Evolutionary conservation across 306 rosid genomes (phyloP), one percentile per base, ranked within the genome.

Genomic region (Castanea sativa): DNA sequence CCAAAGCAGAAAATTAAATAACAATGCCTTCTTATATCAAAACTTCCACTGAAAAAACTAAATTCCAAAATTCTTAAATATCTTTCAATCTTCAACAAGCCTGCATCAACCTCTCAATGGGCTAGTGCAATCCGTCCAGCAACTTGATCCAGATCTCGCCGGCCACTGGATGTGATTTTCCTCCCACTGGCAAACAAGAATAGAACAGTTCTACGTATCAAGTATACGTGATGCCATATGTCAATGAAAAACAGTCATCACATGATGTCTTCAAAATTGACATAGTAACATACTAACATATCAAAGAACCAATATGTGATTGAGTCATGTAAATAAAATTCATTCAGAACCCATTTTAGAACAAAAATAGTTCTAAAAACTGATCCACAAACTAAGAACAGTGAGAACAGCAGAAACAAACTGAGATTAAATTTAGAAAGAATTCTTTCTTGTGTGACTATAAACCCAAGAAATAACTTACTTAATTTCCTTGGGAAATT

Each of bases 121-220:
- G 87, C 80, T 67, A 81, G 73, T 23, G 60, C 86, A 5, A 84
- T 84, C 33, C 90, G 45, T 16, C 90, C 90, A 45, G 90, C 90
- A 55, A 87, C 90, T 87, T 87, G 90, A 80, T 87, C 86, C 0
- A 87, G 88, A 76, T 87, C 88, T 30, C 86, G 79, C 63, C 68
- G 90, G 27, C 90, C 88, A 5, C 33, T 81, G n/a, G 90, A 76
- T 19, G 88, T 78, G 77, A 87, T 84, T 73, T 70, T 84, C 78
- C 90, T 75, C 38, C 89, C 87, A 57, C 89, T 86, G 80, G 6
- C 23, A 30, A 6, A 67, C 58, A 38, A 38, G 11, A 69, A 13
- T 5, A 72, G 27, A 55, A 6, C 16, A 10, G 5, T 60, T 30
- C 13, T 13, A 67, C 19, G 6, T 18, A 8, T 3, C 15, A 21